Evolutionary conservation across 768 basidiomycete species (phyloP).

Genomic region (Baorangia bicolor): DNA sequence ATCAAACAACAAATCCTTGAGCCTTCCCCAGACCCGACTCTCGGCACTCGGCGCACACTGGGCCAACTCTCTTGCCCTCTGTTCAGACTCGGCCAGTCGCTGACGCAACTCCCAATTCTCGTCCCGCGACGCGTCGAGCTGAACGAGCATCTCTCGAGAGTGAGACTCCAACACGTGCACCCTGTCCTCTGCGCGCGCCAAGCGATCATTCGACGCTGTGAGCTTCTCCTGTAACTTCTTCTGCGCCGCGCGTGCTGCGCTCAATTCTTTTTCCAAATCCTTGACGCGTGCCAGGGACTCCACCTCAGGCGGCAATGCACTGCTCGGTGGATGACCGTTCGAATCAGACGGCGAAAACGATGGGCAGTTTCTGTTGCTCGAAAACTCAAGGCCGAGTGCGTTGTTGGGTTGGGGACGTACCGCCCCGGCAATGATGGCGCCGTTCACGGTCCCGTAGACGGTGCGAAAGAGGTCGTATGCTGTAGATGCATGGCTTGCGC

Average conservation of each 20-base stretch:
- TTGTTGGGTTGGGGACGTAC: slow-evolving; percentile 16
- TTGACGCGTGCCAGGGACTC: slow-evolving; percentile 14
- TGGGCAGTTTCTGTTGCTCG: slow-evolving; percentile 1
- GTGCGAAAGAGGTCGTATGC: slow-evolving; percentile 33
- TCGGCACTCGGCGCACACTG: slow-evolving; percentile 17
- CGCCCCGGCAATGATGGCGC: slow-evolving; percentile 18
- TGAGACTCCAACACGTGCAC: slow-evolving; percentile 21
- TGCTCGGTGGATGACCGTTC: not conserved
- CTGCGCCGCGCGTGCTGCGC: slow-evolving; percentile 10
- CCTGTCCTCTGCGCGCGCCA: slow-evolving; percentile 15
- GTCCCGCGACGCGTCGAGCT: slow-evolving; percentile 18
- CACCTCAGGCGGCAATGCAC: not conserved
- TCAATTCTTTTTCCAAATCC: slow-evolving; percentile 27
- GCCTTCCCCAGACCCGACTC: slow-evolving; percentile 25
- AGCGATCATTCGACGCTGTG: slow-evolving; percentile 10
- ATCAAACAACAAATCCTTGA: slow-evolving; percentile 32
- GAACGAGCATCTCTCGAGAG: slow-evolving; percentile 17
- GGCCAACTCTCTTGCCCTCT: slow-evolving; percentile 15
- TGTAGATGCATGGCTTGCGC: slow-evolving; percentile 15
- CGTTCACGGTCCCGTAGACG: slow-evolving; percentile 28
- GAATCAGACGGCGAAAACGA: not conserved
- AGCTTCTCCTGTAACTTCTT: slow-evolving; percentile 22
- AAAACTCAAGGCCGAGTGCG: slow-evolving; percentile 28
- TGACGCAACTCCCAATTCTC: slow-evolving; percentile 25
- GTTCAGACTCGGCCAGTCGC: slow-evolving; percentile 25